Evolutionary conservation across 2,329 filamentous ascomycete species (phyloP), one percentile per base, ranked within the genome.

Genomic region (Helicocarpus griseus): DNA sequence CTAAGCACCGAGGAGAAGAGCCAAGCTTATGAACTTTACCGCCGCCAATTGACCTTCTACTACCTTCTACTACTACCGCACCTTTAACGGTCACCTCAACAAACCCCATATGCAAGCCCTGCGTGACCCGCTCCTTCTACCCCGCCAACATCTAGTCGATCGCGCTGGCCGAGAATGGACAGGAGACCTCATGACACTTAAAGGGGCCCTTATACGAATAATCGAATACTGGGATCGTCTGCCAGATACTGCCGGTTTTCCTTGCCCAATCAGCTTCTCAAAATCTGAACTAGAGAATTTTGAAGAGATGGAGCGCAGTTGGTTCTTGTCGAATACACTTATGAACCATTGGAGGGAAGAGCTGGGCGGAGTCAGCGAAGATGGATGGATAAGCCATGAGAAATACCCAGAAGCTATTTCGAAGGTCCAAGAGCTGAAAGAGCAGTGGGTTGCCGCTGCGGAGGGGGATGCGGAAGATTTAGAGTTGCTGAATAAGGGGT

Each of bases 1-100:
- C 50, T 63, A 29, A 36, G 19, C 14, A 19, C 51, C 2, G 47
- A 58, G 2, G 56, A 59, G 5, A 62, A 59, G 33, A 35, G 51
- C 5, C 26, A 58, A 48, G 56, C 51, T 2, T 58, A 62, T 47
- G 59, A 61, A 26, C 58, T 61, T 8, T 31, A 54, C 26, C 48
- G 55, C 13, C 54, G 55, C 5, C 51, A 55, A 43, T 44, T 41
- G 26, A 44, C 60, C 5, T 60, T 58, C 39, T 60, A 61, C 50
- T 29, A 55, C 3, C n/a, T n/a, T n/a, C n/a, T n/a, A n/a, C n/a
- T n/a, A n/a, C n/a, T 62, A 61, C 47, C 58, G 55, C 26, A 43
- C 62, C 13, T 61, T 61, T 49, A 62, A 59, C 28, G 57, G 55
- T 1, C 48, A 48, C 3, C 24, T 56, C 1, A 62, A 64, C 44